A percentile compares a stretch with the other conserved stretches of the same genome.
Evolutionary conservation across 2,329 filamentous ascomycete genomes (phyloP).

Genomic region (Lachnellula hyalina): DNA sequence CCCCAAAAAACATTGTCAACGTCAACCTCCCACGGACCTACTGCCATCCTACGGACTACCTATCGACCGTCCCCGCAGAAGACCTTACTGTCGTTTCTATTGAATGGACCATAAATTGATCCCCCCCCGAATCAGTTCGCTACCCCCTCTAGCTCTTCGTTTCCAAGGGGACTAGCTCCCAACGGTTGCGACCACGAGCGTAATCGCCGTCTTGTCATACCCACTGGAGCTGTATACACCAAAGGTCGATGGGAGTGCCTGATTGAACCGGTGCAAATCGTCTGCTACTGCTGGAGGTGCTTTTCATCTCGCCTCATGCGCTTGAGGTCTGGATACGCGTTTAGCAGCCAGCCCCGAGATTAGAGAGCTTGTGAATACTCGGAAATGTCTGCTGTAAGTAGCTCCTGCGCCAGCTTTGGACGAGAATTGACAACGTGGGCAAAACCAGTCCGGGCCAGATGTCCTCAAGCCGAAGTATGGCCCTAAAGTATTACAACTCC

Average conservation of each 20-base stretch:
- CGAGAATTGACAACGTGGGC: slow-evolving; percentile 2
- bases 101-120: slow-evolving; percentile 26
- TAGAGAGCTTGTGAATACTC: slow-evolving; percentile 9
- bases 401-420: neutral
- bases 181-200: slow-evolving; percentile 5
- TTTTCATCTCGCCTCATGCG: slow-evolving; percentile 12
- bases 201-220: neutral
- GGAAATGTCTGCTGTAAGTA: slow-evolving; percentile 30
- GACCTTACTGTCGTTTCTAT: slow-evolving; percentile 3
- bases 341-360: slow-evolving; percentile 16
- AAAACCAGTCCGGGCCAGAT: slow-evolving; percentile 21
- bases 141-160: slow-evolving; percentile 2
- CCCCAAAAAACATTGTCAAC: neutral
- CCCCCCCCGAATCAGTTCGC: slow-evolving; percentile 13
- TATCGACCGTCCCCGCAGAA: neutral
- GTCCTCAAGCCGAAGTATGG: slow-evolving; percentile 30
- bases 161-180: slow-evolving; percentile 7
- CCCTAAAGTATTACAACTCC: slow-evolving; percentile 28
- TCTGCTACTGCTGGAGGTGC: slow-evolving; percentile 13
- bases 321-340: slow-evolving; percentile 13
- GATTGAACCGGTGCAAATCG: slow-evolving; percentile 12
- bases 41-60: neutral
- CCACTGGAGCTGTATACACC: neutral
- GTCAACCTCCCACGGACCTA: neutral
- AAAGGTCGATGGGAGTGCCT: slow-evolving; percentile 14